Conservation (phyloP, 2,329 filamentous ascomycete species). For the Lachnellula arida region DNA sequence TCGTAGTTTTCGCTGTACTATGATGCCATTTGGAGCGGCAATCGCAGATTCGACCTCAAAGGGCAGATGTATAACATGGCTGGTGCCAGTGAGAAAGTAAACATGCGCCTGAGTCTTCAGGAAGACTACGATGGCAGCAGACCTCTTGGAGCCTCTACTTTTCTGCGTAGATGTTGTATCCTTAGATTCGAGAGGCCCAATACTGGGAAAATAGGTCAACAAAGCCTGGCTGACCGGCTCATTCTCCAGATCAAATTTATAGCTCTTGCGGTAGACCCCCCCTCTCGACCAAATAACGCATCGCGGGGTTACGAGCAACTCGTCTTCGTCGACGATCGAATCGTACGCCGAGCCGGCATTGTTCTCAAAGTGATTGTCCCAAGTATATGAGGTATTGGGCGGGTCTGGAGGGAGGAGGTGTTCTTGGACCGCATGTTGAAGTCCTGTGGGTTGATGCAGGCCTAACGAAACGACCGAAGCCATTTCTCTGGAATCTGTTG, state of each 20-base stretch:
- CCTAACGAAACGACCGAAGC: conserved; percentile 87
- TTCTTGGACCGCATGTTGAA: conserved; percentile 80
- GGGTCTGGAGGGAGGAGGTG: conserved; percentile 67
- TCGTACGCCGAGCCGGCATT: conserved; percentile 26
- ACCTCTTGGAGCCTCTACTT: conserved; percentile 31
- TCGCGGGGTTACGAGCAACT: conserved; percentile 29
- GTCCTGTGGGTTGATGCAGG: conserved; percentile 79
- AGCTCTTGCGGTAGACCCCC: conserved; percentile 77
- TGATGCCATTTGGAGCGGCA: conserved; percentile 73
- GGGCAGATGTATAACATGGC: conserved; percentile 85
- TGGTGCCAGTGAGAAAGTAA: conserved; percentile 83
- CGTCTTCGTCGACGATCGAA: conserved; percentile 29
- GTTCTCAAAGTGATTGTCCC: conserved; percentile 58
- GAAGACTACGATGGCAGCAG: conserved; percentile 79
- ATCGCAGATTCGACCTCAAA: conserved; percentile 90
- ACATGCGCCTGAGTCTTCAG: conserved; percentile 90
- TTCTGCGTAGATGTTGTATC: conserved; percentile 17
- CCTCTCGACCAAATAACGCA: conserved; percentile 74
- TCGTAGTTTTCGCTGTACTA: conserved; percentile 76
- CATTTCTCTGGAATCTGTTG: conserved; percentile 49
- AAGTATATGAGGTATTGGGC: conserved; percentile 62
- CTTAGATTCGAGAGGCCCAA: conserved; percentile 24
- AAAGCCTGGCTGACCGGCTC: conserved; percentile 83
- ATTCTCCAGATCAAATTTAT: conserved; percentile 80
- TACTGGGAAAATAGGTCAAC: conserved; percentile 69